Conservation (phyloP, 805 yeast species). For the Schwanniomyces polymorphus region DNA sequence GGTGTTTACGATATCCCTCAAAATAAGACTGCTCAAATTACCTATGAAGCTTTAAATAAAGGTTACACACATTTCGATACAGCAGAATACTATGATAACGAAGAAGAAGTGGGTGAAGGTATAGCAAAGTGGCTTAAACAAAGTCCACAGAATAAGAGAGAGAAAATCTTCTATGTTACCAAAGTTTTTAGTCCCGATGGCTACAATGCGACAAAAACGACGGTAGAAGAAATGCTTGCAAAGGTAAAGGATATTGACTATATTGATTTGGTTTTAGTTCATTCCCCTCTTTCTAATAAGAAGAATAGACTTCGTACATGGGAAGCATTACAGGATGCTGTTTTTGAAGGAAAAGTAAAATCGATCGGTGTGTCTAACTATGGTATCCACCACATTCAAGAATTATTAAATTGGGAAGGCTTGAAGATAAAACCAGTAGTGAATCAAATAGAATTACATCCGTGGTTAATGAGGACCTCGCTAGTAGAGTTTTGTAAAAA, state of each 20-base stretch:
- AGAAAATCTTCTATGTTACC: constrained; percentile 53
- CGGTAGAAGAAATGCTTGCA: constrained; percentile 55
- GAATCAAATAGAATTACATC: constrained; percentile 52
- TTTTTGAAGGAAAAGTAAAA: constrained; percentile 47
- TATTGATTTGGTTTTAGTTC: constrained; percentile 71
- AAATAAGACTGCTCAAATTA: constrained; percentile 37
- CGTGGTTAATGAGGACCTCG: constrained; percentile 48
- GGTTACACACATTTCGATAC: constrained; percentile 79
- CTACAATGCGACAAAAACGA: constrained; percentile 53
- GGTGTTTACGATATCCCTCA: constrained; percentile 48
- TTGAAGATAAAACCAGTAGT: constrained; percentile 45
- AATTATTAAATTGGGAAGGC: constrained; percentile 47
- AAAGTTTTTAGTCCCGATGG: constrained; percentile 74
- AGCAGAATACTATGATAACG: constrained; percentile 70
- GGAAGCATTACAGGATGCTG: constrained; percentile 57
- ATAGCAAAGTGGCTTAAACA: constrained; percentile 42
- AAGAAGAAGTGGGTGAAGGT: constrained; percentile 66
- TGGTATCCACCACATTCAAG: constrained; percentile 56
- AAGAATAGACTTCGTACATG: constrained; percentile 49
- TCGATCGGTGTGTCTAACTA: constrained; percentile 67
- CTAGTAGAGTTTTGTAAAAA: constrained; percentile 27
- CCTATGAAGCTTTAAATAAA: constrained; percentile 57
- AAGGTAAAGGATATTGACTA: constrained; percentile 57
- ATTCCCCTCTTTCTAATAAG: constrained; percentile 49
- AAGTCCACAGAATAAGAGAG: constrained; percentile 24